Evolutionary conservation across 176 grass and related monocot species (phyloP).

Genomic region (Carex scoparia): DNA sequence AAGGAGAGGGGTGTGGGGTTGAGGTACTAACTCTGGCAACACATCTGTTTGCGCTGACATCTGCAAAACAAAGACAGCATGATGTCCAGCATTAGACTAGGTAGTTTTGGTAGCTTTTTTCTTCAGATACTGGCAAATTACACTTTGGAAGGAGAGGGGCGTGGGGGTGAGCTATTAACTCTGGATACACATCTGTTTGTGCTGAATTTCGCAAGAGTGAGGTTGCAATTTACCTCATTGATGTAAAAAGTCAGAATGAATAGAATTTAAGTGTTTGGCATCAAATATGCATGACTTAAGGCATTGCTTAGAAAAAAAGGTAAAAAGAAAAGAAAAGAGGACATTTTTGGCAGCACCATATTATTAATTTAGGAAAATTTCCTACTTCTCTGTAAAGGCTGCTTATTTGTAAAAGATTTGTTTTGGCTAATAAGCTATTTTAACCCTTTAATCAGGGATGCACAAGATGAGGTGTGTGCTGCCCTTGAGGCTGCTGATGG

Average conservation of each 20-base stretch:
- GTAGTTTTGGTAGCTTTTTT: background rate
- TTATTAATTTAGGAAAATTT: background rate
- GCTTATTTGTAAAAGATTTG: background rate
- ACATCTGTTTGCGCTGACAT: background rate
- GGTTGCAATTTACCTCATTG: background rate
- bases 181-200: background rate
- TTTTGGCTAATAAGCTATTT: background rate
- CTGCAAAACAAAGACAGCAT: background rate
- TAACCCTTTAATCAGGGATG: slow-evolving; percentile 23
- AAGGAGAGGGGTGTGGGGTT: background rate
- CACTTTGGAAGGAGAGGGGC: background rate
- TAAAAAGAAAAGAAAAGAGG: background rate
- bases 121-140: background rate
- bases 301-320: background rate
- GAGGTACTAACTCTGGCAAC: background rate
- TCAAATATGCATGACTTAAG: background rate
- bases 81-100: background rate
- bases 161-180: background rate
- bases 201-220: background rate
- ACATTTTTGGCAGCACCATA: background rate
- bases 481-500: slow-evolving; percentile 83
- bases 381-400: background rate
- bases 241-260: background rate
- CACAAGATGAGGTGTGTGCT: slow-evolving; percentile 83
- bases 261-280: background rate